Conservation (phyloP, 257 asterid species). For the Penstemon newberryi region DNA sequence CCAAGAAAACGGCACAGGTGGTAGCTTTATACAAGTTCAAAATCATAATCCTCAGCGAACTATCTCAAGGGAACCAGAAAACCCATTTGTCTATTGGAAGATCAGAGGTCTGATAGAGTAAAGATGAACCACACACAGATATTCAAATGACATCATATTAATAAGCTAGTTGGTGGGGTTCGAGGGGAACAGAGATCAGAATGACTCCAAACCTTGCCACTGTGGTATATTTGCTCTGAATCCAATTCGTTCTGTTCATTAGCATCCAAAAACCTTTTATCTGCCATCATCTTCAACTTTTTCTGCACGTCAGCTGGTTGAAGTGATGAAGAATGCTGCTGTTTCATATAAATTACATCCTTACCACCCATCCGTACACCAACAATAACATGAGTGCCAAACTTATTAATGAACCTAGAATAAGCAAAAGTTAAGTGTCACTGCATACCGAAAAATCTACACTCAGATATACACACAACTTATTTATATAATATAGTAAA, state of each 20-base stretch:
- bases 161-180: background rate
- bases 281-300: constrained; percentile 74
- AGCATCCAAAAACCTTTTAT: constrained; percentile 76
- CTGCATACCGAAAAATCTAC: background rate
- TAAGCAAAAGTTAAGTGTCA: background rate
- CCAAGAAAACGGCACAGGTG: background rate
- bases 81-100: background rate
- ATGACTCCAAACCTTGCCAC: constrained; percentile 55
- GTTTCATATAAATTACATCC: constrained; percentile 87
- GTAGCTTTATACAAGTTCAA: background rate
- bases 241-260: constrained; percentile 46
- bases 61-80: background rate
- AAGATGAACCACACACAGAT: background rate
- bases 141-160: background rate
- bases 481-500: background rate
- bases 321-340: constrained; percentile 89
- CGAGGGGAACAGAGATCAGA: constrained; percentile 22
- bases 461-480: background rate
- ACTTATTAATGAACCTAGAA: constrained; percentile 85
- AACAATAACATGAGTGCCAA: constrained; percentile 91
- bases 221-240: constrained; percentile 47
- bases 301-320: constrained; percentile 86
- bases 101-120: background rate
- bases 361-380: constrained; percentile 98
- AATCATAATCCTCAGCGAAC: background rate